Percentiles rank a stretch among this genome's conserved stretches.
Evolutionary conservation across 441 rosid genomes (phyloP).

Genomic region (Jatropha podagrica): DNA sequence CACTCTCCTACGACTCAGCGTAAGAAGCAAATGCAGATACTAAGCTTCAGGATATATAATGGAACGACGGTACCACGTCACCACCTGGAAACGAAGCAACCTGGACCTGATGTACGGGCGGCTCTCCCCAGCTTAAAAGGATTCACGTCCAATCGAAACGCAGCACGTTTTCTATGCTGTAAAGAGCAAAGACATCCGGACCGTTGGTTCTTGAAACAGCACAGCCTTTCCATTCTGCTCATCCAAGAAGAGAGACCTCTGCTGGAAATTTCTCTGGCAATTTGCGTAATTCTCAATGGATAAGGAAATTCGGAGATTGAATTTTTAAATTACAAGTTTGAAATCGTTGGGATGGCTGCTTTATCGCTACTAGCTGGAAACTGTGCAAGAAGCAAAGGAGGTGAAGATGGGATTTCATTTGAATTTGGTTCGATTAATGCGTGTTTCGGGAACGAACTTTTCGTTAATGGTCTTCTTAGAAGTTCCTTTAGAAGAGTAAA

Average conservation of each 20-base stretch:
- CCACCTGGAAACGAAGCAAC: no score
- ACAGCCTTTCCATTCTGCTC: background rate
- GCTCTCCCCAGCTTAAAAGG: background rate
- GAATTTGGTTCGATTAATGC: conserved; percentile 23
- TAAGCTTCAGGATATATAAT: background rate
- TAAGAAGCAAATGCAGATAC: background rate
- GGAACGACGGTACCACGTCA: no score
- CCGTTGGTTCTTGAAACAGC: conserved; percentile 14
- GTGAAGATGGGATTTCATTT: conserved; percentile 15
- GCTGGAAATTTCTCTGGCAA: background rate
- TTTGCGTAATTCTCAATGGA: background rate
- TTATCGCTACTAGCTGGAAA: conserved; percentile 33
- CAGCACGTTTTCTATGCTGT: background rate
- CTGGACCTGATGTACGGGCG: background rate
- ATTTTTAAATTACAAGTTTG: background rate
- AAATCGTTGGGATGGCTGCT: conserved; percentile 24
- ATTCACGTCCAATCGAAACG: background rate
- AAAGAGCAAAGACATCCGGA: background rate
- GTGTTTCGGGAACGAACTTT: conserved; percentile 24
- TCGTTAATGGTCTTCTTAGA: conserved; percentile 20
- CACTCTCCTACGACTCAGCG: conserved; percentile 1
- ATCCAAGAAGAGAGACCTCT: background rate
- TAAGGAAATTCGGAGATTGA: background rate
- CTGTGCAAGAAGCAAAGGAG: conserved; percentile 24
- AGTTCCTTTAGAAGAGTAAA: conserved; percentile 19